Percentiles rank a stretch among this genome's conserved stretches.
Conservation (phyloP, 169 alveolate species). For the Cryptosporidium tyzzeri region DNA sequence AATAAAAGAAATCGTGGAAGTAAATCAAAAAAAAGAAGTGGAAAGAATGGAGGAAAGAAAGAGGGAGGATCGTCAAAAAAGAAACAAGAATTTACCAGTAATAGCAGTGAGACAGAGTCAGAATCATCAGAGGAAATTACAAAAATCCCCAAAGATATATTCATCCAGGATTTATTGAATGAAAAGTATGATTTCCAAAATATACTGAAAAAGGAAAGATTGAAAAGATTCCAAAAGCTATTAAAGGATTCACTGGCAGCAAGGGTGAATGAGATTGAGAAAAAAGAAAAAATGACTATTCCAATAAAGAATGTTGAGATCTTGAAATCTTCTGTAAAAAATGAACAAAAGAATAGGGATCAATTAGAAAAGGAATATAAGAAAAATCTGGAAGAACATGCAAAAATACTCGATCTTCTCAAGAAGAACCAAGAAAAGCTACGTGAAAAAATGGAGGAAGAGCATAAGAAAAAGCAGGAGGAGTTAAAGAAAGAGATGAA, state of each 20-base stretch:
- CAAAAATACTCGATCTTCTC: constrained; percentile 53
- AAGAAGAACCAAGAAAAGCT: constrained; percentile 63
- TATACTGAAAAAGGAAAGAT: constrained; percentile 50
- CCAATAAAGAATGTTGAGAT: constrained; percentile 24
- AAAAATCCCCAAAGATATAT: constrained; percentile 38
- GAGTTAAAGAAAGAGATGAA: constrained; percentile 35
- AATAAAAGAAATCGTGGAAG: neutral
- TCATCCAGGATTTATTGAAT: constrained; percentile 18
- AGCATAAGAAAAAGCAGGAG: constrained; percentile 23
- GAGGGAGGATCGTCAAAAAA: neutral
- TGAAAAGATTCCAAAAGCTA: constrained; percentile 38
- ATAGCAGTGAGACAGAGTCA: neutral
- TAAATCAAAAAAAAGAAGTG: neutral
- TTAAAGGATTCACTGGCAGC: constrained; percentile 26
- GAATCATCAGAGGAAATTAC: neutral
- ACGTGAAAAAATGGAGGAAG: constrained; percentile 71
- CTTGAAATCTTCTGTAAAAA: neutral
- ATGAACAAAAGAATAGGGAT: constrained; percentile 56
- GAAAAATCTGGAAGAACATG: constrained; percentile 69
- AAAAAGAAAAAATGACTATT: constrained; percentile 17
- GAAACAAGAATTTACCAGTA: neutral
- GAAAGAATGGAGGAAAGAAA: neutral
- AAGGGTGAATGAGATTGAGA: constrained; percentile 54
- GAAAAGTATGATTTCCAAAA: constrained; percentile 62
- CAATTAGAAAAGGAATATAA: constrained; percentile 51